Evolutionary conservation across 202 grass and related monocot genomes (phyloP), one percentile per base, ranked within the genome.

Genomic region (Zoysia matrella): DNA sequence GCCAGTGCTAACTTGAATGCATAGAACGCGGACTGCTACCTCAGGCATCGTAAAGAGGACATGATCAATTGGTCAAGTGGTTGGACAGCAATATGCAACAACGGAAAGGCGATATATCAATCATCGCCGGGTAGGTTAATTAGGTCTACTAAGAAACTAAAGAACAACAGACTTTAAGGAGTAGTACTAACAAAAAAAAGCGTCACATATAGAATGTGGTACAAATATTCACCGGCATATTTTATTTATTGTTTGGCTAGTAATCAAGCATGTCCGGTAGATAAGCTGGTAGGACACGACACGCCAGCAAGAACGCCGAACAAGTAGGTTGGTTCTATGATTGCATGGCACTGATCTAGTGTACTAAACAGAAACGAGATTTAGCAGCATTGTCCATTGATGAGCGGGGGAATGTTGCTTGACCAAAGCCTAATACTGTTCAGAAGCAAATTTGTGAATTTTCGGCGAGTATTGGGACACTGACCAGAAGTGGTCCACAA

Each of bases 71-170:
- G 8, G 51, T 81, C 57, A 67, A 72, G 66, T 50, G 14, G 66
- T 84, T 85, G 72, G 87, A 60, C 69, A 42, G 39, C 80, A 83
- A 41, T 54, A 70, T 22, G 16, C 2, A 63, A 22, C n/a, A 12
- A 48, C 39, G n/a, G 46, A 60, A 1, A 51, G 78, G 3, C 30
- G 55, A 22, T 22, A 22, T 22, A 57, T 75, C 69, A 83, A 86
- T 75, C 80, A 71, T 53, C 42, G 43, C 16, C 36, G 55, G 12
- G 75, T 53, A 65, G 56, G 80, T 90, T 75, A 58, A 75, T 57
- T 73, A 78, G 67, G 83, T 67, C 56, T 61, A 52, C 55, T 54
- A 18, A 54, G 0, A 68, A 67, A 43, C 8, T 1, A 61, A 12
- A 41, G 2, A 18, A 5, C 7, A 53, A 22, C 22, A 22, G 22